phyloP scores from a whole-genome alignment of 2,329 filamentous ascomycete species.

The Sphaerostilbella broomeana region DNA sequence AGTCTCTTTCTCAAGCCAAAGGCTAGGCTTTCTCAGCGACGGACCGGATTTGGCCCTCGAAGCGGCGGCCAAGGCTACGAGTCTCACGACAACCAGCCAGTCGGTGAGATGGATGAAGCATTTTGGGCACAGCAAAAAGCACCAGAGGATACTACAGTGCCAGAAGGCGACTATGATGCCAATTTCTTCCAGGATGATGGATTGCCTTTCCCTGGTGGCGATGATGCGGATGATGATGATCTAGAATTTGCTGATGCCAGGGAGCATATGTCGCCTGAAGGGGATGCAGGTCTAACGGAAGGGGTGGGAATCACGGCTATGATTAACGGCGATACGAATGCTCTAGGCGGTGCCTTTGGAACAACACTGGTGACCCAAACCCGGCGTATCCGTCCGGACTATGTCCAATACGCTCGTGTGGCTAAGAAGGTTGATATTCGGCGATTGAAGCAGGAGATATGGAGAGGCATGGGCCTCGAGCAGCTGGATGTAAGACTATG shows the following conservation, averaged over 20 bases:
- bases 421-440: conserved; percentile 67
- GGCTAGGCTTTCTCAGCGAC: conserved; percentile 68
- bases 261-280: conserved; percentile 68
- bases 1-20: conserved; percentile 93
- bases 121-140: conserved; percentile 81
- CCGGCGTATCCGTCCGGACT: conserved; percentile 57
- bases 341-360: conserved; percentile 49
- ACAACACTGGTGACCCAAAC: conserved; percentile 61
- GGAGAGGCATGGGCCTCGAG: conserved; percentile 59
- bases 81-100: conserved; percentile 46
- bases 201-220: conserved; percentile 58
- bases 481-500: conserved; percentile 39
- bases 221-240: conserved; percentile 60
- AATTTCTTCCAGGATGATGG: conserved; percentile 95
- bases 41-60: conserved; percentile 37
- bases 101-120: conserved; percentile 84
- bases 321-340: conserved; percentile 43
- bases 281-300: conserved; percentile 40
- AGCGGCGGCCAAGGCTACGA: conserved; percentile 36
- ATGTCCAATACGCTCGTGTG: conserved; percentile 63
- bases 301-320: conserved; percentile 44
- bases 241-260: conserved; percentile 72
- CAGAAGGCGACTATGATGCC: conserved; percentile 82
- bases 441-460: conserved; percentile 62
- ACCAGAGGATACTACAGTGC: conserved; percentile 52